Conservation (phyloP, 441 rosid genomes). For the Eutrema salsugineum region DNA sequence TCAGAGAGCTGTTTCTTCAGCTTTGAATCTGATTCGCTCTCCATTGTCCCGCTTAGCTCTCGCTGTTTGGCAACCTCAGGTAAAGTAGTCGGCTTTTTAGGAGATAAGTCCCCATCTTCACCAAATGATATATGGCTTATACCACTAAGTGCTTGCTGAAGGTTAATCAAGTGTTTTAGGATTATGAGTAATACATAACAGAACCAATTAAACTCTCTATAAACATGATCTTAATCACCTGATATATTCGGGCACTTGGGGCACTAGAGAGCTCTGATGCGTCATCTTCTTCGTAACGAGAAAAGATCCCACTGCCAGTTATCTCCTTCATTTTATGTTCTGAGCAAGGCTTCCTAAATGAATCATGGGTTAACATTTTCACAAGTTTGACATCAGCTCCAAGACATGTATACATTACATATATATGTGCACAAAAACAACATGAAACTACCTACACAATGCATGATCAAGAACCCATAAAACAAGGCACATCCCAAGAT, state of each 20-base stretch:
- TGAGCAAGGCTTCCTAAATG: slow-evolving; percentile 87
- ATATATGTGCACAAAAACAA: not conserved
- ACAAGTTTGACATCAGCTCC: not conserved
- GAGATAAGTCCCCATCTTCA: slow-evolving; percentile 71
- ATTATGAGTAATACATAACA: not conserved
- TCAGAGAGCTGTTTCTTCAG: slow-evolving; percentile 75
- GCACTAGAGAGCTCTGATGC: slow-evolving; percentile 31
- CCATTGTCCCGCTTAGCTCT: slow-evolving; percentile 79
- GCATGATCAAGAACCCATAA: not conserved
- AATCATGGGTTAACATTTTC: not conserved
- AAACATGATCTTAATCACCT: slow-evolving; percentile 40
- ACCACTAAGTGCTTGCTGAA: slow-evolving; percentile 81
- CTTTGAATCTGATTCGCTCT: slow-evolving; percentile 57
- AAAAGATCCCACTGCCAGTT: slow-evolving; percentile 92
- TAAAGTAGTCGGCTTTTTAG: slow-evolving; percentile 61
- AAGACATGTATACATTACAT: not conserved
- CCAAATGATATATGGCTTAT: slow-evolving; percentile 90
- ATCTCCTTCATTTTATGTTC: slow-evolving; percentile 95
- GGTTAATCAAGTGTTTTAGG: not conserved
- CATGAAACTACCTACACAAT: not conserved
- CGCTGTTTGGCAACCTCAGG: slow-evolving; percentile 96
- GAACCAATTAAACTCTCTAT: not conserved
- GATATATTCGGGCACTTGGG: slow-evolving; percentile 40
- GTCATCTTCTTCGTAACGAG: slow-evolving; percentile 54
- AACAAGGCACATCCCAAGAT: not conserved